Evolutionary conservation across 345 rosid genomes (phyloP), one percentile per base, ranked within the genome.

Genomic region (Durio zibethinus): DNA sequence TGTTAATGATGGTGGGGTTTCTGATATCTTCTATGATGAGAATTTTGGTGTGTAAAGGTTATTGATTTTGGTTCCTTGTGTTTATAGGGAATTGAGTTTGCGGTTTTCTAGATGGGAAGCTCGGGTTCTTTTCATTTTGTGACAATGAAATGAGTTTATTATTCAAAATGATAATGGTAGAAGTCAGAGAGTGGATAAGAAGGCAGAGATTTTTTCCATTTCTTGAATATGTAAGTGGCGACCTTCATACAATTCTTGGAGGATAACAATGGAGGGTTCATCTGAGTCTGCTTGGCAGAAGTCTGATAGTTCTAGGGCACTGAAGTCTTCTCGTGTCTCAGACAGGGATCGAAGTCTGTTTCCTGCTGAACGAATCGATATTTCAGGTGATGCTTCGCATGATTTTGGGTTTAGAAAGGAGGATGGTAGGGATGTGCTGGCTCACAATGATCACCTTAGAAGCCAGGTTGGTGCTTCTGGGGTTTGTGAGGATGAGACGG

Each of bases 221-320:
- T 79, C 79, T 73, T 85, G 85, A 84, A 81, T 84, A 83, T 80
- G 78, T 79, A 3, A 74, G 62, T 77, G 76, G 76, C 69, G 83
- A 83, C 77, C 77, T 82, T 82, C 80, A 76, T 77, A 84, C 87
- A 70, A 81, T 84, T 77, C 67, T 84, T 76, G 84, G 90, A 77
- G 91, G 93, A 76, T 90, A 82, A 75, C 61, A 66, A 95, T 95
- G 99, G 94, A 93, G 79, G 91, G 93, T 83, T 89, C 95, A 56
- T 93, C 98, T 77, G 90, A 87, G 61, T 89, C 93, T 82, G 82
- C 86, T 80, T 86, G 92, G 85, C 86, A 84, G 60, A 81, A 81
- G 68, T 87, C 90, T 72, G 78, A 77, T 81, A 89, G 85, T 82
- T 89, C 90, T 81, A 86, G 91, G 81, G 91, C 85, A 43, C 80